These are phyloP conservation scores for Cladosporium oxysporum DNA, from an alignment of 2,329 filamentous ascomycete genomes.

Conservation along the genomic window DNA sequence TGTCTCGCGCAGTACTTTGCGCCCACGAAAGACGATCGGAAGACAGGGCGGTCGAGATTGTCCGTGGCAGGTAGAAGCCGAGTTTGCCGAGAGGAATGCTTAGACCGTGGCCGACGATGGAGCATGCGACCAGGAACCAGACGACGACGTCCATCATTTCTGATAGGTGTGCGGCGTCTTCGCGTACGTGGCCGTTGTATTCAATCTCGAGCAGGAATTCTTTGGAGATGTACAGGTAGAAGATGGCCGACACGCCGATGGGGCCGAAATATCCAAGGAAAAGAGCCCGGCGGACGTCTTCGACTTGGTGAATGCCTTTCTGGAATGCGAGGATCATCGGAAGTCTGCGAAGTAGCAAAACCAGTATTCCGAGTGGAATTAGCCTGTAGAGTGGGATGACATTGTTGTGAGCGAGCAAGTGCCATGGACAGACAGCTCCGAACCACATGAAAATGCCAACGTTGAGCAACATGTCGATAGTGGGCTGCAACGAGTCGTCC, in stretches of 20 bases:
- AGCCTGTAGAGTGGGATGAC: constrained; percentile 75
- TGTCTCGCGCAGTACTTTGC: constrained; percentile 24
- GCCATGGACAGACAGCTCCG: constrained; percentile 82
- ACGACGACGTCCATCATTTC: constrained; percentile 73
- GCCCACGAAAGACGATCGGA: constrained; percentile 38
- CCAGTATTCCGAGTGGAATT: constrained; percentile 70
- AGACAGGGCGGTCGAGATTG: constrained; percentile 58
- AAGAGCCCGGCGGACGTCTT: constrained; percentile 70
- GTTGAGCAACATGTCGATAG: constrained; percentile 92
- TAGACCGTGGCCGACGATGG: constrained; percentile 80
- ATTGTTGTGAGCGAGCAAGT: constrained; percentile 64
- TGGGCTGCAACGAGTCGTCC: constrained; percentile 91
- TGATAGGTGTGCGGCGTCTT: constrained; percentile 65
- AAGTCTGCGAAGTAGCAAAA: constrained; percentile 74
- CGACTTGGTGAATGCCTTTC: constrained; percentile 76
- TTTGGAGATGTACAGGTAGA: constrained; percentile 79
- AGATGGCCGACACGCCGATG: constrained; percentile 86
- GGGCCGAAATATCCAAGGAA: constrained; percentile 94
- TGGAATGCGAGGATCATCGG: constrained; percentile 76
- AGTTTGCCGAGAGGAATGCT: constrained; percentile 76
- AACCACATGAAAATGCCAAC: constrained; percentile 89
- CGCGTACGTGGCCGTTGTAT: constrained; percentile 60
- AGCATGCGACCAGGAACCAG: constrained; percentile 84
- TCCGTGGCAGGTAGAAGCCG: constrained; percentile 62
- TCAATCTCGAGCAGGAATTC: constrained; percentile 68